Evolutionary conservation across 768 basidiomycete species (phyloP).

Genomic region (Russula dissimulans): DNA sequence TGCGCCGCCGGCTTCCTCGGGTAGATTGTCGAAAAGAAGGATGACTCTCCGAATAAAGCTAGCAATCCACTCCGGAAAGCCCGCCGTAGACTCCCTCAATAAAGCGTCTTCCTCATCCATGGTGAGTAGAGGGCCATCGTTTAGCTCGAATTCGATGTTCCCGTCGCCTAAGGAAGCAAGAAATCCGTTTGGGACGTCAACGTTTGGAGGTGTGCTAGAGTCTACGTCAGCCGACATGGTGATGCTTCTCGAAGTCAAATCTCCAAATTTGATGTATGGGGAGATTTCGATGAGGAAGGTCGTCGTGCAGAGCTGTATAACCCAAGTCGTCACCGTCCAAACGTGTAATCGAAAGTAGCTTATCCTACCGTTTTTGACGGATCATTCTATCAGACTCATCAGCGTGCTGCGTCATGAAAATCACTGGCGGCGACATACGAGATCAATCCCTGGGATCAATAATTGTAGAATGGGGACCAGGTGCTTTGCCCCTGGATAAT

Average conservation of each 20-base stretch:
- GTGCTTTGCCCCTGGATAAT: conserved; percentile 76
- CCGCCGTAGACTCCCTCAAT: conserved; percentile 60
- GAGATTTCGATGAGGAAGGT: conserved; percentile 67
- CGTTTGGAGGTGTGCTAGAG: conserved; percentile 12
- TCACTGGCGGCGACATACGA: conserved; percentile 37
- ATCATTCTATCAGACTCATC: conserved; percentile 45
- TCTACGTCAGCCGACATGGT: conserved; percentile 21
- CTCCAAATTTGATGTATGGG: conserved; percentile 66
- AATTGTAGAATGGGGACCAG: conserved; percentile 72
- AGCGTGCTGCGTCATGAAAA: not conserved
- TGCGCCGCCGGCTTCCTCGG: conserved; percentile 67
- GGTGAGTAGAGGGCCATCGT: conserved; percentile 35
- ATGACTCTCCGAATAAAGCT: conserved; percentile 73
- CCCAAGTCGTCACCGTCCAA: conserved; percentile 11
- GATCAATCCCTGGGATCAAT: conserved; percentile 78
- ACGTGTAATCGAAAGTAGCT: not conserved
- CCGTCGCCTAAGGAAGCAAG: conserved; percentile 29
- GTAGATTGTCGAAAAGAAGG: conserved; percentile 73
- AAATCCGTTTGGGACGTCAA: conserved; percentile 15
- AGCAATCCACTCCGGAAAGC: conserved; percentile 78
- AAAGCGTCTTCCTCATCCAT: conserved; percentile 63
- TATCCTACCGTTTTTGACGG: conserved; percentile 60
- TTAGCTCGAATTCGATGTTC: not conserved
- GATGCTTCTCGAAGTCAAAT: conserved; percentile 36
- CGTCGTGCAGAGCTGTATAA: conserved; percentile 55